Base-by-base conservation (phyloP, 495 filamentous ascomycete genomes). In the Xylaria cubensis region DNA sequence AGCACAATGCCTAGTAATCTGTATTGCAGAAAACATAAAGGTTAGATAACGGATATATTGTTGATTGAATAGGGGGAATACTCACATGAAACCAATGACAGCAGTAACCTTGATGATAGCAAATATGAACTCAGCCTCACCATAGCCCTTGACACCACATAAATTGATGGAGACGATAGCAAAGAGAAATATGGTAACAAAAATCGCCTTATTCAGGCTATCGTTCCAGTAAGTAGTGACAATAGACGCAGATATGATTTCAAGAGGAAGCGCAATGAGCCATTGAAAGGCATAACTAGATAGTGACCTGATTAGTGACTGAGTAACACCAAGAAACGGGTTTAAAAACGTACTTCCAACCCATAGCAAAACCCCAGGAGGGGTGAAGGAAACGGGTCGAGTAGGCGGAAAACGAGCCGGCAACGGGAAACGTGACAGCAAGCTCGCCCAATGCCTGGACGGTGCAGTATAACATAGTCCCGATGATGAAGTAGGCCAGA, bases 281-380 rank as follows among this genome's bases (percentile, higher is more conserved):
- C 96, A 98, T 84, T 98, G 94, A 76, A 99, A 76, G 4, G 93
- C 94, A 80, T 99, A 99, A 73, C 90, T 92, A 75, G 34, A 41
- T 10, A 32, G 39, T 26, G 46, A 32, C 66, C 56, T 8, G 13
- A 66, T 69, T n/a, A 72, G 64, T 58, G 26, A 65, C 15, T 2
- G 12, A n/a, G 0, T 46, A 66, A 26, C 34, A 5, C 12, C 26
- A 15, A 3, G 24, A 67, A 73, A 67, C 12, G 34, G 56, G 66
- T 59, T 26, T 9, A 39, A 55, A 58, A 39, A 87, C 86, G 80
- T 74, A 90, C 86, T 97, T 97, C 95, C 95, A 97, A 36, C 96
- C 96, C 93, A 97, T 97, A 58, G 96, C 95, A 76, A 98, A 98
- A 0, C 96, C 96, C 95, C 95, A 98, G 3, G 95, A 94, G 13